Percentiles rank a stretch among this genome's conserved stretches.
Evolutionary conservation across 106 monocot genomes (phyloP).

Genomic region (Alisma plantagoaquatica): DNA sequence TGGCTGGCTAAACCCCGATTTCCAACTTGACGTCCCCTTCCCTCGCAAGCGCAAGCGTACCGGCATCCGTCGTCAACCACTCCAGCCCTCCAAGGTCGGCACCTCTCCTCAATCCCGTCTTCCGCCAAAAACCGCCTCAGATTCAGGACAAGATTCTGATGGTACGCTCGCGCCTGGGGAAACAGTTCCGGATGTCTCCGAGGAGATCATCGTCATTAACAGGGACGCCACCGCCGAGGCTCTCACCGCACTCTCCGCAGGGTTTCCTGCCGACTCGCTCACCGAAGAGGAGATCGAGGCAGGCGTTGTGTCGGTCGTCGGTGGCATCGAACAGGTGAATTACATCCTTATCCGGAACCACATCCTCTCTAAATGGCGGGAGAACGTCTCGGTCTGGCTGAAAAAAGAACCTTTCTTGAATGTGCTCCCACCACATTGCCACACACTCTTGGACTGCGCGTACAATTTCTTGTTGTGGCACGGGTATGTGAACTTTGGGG

Average conservation of each 20-base stretch:
- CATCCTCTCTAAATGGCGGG: slow-evolving; percentile 42
- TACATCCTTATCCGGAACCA: slow-evolving; percentile 85
- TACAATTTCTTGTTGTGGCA: slow-evolving; percentile 64
- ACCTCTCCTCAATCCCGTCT: neutral
- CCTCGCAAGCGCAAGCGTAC: slow-evolving; percentile 86
- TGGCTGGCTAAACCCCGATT: slow-evolving; percentile 9
- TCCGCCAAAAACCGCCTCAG: neutral
- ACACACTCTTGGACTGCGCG: slow-evolving; percentile 50
- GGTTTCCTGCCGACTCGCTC: slow-evolving; percentile 95
- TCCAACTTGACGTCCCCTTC: slow-evolving; percentile 30
- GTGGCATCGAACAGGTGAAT: slow-evolving; percentile 97
- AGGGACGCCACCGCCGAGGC: slow-evolving; percentile 89
- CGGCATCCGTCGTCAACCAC: slow-evolving; percentile 59
- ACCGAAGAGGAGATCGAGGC: slow-evolving; percentile 95
- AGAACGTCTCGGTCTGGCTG: slow-evolving; percentile 33
- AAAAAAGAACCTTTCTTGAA: slow-evolving; percentile 23
- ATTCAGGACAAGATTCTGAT: too few species aligned
- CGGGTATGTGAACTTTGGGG: slow-evolving; percentile 82
- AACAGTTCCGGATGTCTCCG: slow-evolving; percentile 49
- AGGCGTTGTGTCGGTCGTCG: slow-evolving; percentile 69
- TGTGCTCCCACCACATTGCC: slow-evolving; percentile 46
- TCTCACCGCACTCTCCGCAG: slow-evolving; percentile 77
- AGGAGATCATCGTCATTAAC: slow-evolving; percentile 97
- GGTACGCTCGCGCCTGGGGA: too few species aligned
- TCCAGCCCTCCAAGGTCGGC: slow-evolving; percentile 3